Percentiles rank a stretch among this genome's conserved stretches.
Evolutionary conservation across 108 stramenopile species (phyloP).

Genomic region (Discostella stelligeroides): DNA sequence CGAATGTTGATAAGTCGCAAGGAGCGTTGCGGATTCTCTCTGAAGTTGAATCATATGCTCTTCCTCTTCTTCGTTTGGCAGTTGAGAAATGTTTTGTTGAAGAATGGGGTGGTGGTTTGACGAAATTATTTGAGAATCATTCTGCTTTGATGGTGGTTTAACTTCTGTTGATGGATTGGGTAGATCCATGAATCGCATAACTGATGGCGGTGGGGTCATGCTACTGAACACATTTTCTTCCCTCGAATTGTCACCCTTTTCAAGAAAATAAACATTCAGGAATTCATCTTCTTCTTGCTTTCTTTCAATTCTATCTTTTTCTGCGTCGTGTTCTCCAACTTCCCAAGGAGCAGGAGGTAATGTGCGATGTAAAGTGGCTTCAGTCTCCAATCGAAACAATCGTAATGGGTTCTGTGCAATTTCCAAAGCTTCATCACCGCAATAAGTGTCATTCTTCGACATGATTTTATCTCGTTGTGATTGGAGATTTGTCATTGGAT

Average conservation of each 20-base stretch:
- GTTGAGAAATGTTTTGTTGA: slow-evolving; percentile 1
- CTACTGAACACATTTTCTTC: slow-evolving; percentile 5
- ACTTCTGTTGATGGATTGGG: slow-evolving; percentile 11
- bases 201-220: slow-evolving; percentile 32
- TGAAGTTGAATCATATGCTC: slow-evolving; percentile 58
- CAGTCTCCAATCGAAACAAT: slow-evolving; percentile 13
- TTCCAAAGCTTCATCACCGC: slow-evolving; percentile 18
- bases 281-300: slow-evolving; percentile 45
- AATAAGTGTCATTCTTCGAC: slow-evolving; percentile 7
- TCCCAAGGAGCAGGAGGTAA: slow-evolving; percentile 53
- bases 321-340: slow-evolving; percentile 35
- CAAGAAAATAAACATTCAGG: slow-evolving; percentile 27
- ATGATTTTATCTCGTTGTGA: slow-evolving; percentile 51
- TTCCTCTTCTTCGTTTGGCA: slow-evolving; percentile 37
- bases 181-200: slow-evolving; percentile 26
- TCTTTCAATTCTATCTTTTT: slow-evolving; percentile 26
- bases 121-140: not conserved
- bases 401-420: slow-evolving; percentile 44
- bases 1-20: slow-evolving; percentile 59
- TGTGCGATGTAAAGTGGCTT: not conserved
- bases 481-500: slow-evolving; percentile 71
- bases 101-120: not conserved
- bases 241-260: slow-evolving; percentile 8
- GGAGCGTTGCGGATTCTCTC: slow-evolving; percentile 64
- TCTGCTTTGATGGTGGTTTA: not conserved